Evolutionary conservation across 2,329 filamentous ascomycete genomes (phyloP), one percentile per base, ranked within the genome.

Genomic region (Penicillium janthinellum): DNA sequence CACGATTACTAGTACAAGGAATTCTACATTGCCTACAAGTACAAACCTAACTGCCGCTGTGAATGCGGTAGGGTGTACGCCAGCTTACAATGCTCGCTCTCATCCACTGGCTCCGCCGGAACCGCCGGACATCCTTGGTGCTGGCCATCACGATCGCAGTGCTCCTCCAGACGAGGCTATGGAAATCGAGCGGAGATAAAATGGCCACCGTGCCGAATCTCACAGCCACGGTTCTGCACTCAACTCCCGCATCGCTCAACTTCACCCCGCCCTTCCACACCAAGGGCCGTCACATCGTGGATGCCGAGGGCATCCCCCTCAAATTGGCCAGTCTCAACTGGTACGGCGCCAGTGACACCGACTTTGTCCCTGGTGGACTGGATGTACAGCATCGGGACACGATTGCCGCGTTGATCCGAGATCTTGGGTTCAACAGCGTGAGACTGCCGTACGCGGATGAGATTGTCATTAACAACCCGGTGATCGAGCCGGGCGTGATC

Each of bases 341-440:
- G 88, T 90, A 90, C 70, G 88, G 88, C 37, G 87, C 84, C 3
- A 88, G 86, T 69, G 88, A 90, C 68, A 83, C 88, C 75, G 79
- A 85, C 56, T 89, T 87, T 67, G 82, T 90, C 11, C 81, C 85
- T 0, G 85, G 86, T 38, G 88, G 87, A 0, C 78, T 90, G 41
- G 86, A 90, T 63, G 76, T 87, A 22, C 82, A 83, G 67, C 86
- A 90, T 73, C 85, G 88, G 39, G 78, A 77, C 57, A 79, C 80
- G 20, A 89, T 90, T 63, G 86, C 87, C 4, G 69, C 75, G 61
- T 84, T 83, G 15, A 88, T 90, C 70, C 81, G 83, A 55, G 70
- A 71, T 10, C 77, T 90, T 57, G 88, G 88, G 14, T 90, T 90
- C 80, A 90, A 90, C 77, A 88, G 86, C 69, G 88, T 90, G 49